These are phyloP conservation scores for Mycena crocata DNA, from an alignment of 768 basidiomycete species.

Conservation along the genomic window DNA sequence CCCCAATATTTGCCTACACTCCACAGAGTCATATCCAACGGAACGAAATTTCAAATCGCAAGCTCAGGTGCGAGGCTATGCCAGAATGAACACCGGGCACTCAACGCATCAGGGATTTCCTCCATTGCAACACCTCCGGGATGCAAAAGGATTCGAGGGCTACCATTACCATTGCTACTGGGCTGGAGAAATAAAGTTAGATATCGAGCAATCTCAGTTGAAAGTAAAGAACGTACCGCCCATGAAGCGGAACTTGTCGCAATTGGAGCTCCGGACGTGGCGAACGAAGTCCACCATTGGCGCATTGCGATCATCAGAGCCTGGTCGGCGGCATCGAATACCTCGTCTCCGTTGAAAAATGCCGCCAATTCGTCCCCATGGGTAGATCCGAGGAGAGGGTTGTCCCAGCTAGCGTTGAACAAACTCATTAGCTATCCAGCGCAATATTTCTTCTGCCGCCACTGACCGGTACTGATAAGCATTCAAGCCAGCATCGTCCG, in stretches of 20 bases:
- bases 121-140: slow-evolving; percentile 42
- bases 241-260: slow-evolving; percentile 38
- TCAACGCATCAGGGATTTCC: slow-evolving; percentile 32
- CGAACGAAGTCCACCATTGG: slow-evolving; percentile 53
- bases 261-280: slow-evolving; percentile 45
- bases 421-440: neutral
- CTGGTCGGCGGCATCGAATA: slow-evolving; percentile 40
- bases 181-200: neutral
- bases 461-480: slow-evolving; percentile 54
- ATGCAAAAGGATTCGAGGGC: slow-evolving; percentile 46
- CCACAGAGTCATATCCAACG: no score
- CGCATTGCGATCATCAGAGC: slow-evolving; percentile 52
- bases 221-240: slow-evolving; percentile 39
- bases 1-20: no score
- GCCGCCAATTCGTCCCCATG: slow-evolving; percentile 52
- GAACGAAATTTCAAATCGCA: slow-evolving; percentile 9
- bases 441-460: neutral
- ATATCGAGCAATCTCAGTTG: neutral
- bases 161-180: slow-evolving; percentile 28
- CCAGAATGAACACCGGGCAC: slow-evolving; percentile 46
- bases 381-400: slow-evolving; percentile 50
- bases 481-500: slow-evolving; percentile 27
- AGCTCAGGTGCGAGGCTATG: slow-evolving; percentile 35
- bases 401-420: slow-evolving; percentile 52
- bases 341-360: slow-evolving; percentile 43